Evolutionary conservation across 2,329 filamentous ascomycete species (phyloP).

Genomic region (Aspergillus flavus): DNA sequence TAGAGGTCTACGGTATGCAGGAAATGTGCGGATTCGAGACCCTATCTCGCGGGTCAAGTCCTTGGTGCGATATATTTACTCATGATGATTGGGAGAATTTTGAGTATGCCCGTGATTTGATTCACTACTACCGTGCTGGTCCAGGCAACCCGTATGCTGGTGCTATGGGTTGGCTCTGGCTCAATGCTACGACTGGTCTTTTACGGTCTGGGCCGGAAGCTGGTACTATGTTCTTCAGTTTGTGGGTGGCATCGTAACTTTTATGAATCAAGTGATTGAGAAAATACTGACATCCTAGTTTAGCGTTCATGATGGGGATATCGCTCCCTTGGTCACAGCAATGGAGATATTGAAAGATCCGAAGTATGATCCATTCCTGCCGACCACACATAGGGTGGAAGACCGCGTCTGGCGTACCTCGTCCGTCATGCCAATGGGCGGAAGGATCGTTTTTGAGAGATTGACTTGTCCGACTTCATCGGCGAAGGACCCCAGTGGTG

Average conservation of each 20-base stretch:
- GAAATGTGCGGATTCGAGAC: conserved; percentile 65
- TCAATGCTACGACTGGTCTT: conserved; percentile 58
- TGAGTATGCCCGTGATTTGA: conserved; percentile 60
- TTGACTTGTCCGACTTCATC: conserved; percentile 44
- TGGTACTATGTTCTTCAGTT: conserved; percentile 59
- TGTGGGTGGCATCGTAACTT: conserved; percentile 43
- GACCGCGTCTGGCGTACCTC: conserved; percentile 58
- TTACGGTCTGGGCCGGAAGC: conserved; percentile 48
- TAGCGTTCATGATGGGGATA: conserved; percentile 61
- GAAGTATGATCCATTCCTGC: conserved; percentile 46
- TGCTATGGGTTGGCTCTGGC: conserved; percentile 60
- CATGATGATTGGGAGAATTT: conserved; percentile 57
- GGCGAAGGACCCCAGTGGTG: conserved; percentile 11
- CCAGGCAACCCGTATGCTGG: conserved; percentile 58
- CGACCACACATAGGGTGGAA: conserved; percentile 47
- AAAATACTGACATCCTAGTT: background rate
- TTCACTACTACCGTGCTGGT: conserved; percentile 62
- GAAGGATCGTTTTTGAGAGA: conserved; percentile 57
- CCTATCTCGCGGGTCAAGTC: conserved; percentile 54
- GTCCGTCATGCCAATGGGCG: conserved; percentile 61
- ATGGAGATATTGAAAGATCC: conserved; percentile 51
- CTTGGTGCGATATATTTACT: conserved; percentile 61
- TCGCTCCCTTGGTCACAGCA: conserved; percentile 57
- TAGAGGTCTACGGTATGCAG: conserved; percentile 62
- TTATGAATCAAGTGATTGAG: background rate